A percentile compares a stretch with the other conserved stretches of the same genome.
Conservation (phyloP, 495 filamentous ascomycete species). For the Terfezia claveryi region DNA sequence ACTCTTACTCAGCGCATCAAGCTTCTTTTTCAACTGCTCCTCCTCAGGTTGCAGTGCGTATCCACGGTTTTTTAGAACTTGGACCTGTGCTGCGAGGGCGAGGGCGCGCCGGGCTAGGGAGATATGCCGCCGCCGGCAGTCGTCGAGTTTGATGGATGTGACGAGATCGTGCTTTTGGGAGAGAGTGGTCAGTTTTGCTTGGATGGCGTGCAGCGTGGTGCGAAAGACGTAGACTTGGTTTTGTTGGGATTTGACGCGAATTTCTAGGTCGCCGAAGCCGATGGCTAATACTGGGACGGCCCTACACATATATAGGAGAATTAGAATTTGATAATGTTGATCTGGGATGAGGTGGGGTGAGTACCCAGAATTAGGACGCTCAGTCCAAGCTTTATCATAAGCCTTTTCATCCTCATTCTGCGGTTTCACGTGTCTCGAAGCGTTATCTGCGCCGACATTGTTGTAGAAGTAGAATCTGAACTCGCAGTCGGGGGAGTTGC, state of each 20-base stretch:
- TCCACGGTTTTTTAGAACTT: constrained; percentile 73
- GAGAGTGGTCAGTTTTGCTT: constrained; percentile 53
- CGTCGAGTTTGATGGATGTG: constrained; percentile 55
- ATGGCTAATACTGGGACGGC: constrained; percentile 28
- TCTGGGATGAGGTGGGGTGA: constrained; percentile 27
- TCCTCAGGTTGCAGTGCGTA: constrained; percentile 83
- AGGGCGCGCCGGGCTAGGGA: constrained; percentile 63
- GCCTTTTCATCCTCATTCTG: constrained; percentile 56
- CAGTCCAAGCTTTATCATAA: constrained; percentile 81
- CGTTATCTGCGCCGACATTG: constrained; percentile 51
- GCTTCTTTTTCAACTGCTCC: constrained; percentile 71
- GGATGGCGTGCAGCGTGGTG: constrained; percentile 73
- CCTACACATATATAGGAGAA: constrained; percentile 2
- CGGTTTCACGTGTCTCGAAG: constrained; percentile 61
- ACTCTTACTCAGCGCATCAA: constrained; percentile 46
- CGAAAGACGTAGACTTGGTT: constrained; percentile 51
- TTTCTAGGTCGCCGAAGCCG: constrained; percentile 48
- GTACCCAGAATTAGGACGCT: constrained; percentile 55
- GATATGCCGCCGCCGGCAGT: constrained; percentile 58
- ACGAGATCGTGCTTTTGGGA: constrained; percentile 64
- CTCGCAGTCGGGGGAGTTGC: constrained; percentile 41
- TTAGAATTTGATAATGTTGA: background rate
- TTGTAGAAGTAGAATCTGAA: constrained; percentile 95
- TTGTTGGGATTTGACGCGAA: constrained; percentile 56
- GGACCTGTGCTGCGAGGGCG: constrained; percentile 69